Conservation (phyloP, 2,329 filamentous ascomycete species). For the Rhynchosporium agropyri region DNA sequence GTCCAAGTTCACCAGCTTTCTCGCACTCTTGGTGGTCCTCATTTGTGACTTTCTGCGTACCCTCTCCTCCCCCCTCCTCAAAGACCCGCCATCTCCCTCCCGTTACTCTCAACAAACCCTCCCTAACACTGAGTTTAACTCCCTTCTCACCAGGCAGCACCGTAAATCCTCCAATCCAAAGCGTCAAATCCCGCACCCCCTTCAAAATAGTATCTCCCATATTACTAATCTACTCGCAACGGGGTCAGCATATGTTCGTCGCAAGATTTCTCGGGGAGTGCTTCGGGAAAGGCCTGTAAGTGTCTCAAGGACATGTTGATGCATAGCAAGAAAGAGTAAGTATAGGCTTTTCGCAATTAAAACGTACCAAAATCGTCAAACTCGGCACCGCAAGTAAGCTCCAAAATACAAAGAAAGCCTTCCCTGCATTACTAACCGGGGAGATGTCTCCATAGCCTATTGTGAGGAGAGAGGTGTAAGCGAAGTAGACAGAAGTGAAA, state of each 20-base stretch:
- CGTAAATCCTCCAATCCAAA: constrained; percentile 60
- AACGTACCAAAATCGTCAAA: constrained; percentile 70
- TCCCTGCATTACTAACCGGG: constrained; percentile 75
- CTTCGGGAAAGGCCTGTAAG: no score
- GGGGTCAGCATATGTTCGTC: no score
- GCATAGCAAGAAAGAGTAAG: no score
- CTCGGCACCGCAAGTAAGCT: constrained; percentile 82
- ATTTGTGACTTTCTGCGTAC: constrained; percentile 47
- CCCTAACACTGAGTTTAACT: constrained; percentile 50
- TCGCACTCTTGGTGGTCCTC: constrained; percentile 30
- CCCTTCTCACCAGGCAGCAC: constrained; percentile 61
- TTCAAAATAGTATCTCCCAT: constrained; percentile 83
- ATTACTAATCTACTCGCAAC: constrained; percentile 59
- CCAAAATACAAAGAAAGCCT: constrained; percentile 94
- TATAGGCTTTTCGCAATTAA: no score
- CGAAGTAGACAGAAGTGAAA: constrained; percentile 83
- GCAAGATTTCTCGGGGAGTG: no score
- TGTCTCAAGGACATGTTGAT: no score
- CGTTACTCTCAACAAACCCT: constrained; percentile 48
- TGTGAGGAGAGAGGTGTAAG: constrained; percentile 79
- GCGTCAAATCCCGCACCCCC: constrained; percentile 56
- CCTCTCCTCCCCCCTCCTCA: constrained; percentile 44
- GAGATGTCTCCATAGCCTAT: constrained; percentile 85
- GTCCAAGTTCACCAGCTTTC: not conserved
- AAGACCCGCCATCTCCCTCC: constrained; percentile 49